Conservation (phyloP, 225 moss, liverwort and hornwort genomes). For the Bryum argenteum region DNA sequence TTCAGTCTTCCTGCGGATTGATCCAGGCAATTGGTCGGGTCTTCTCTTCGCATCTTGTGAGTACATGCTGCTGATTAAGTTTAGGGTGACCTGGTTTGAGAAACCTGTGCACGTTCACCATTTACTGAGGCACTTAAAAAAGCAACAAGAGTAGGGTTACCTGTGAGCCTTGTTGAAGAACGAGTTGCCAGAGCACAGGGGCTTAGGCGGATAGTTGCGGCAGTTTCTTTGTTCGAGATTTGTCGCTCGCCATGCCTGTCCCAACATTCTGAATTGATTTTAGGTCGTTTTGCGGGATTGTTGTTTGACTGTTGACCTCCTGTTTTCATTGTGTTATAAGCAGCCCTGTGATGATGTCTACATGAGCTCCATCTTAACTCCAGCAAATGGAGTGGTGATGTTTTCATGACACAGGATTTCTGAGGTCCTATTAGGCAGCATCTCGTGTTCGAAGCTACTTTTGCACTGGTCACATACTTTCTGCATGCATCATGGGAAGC, state of each 20-base stretch:
- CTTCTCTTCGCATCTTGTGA: background rate
- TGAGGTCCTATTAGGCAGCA: background rate
- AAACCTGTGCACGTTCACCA: background rate
- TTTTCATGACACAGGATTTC: constrained; percentile 31
- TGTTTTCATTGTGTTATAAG: background rate
- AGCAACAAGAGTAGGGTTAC: constrained; percentile 48
- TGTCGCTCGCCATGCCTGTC: constrained; percentile 27
- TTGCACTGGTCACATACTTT: too few relatives aligned
- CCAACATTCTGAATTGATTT: constrained; percentile 6
- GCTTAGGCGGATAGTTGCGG: constrained; percentile 9
- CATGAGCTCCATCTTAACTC: constrained; percentile 38
- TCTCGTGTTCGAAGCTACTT: too few relatives aligned
- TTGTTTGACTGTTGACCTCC: background rate
- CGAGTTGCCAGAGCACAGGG: constrained; percentile 33
- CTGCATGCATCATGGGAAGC: too few relatives aligned
- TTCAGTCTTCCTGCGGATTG: too few relatives aligned
- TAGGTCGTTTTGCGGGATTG: background rate
- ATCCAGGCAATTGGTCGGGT: background rate
- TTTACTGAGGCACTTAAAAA: constrained; percentile 22
- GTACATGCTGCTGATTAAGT: background rate
- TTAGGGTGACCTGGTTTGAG: background rate
- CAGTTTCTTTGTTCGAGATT: constrained; percentile 17
- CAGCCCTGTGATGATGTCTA: background rate
- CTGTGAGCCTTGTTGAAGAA: constrained; percentile 55
- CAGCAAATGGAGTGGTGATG: background rate